These are phyloP conservation scores for Prunus davidiana DNA, from an alignment of 306 rosid species.

Conservation along the genomic window DNA sequence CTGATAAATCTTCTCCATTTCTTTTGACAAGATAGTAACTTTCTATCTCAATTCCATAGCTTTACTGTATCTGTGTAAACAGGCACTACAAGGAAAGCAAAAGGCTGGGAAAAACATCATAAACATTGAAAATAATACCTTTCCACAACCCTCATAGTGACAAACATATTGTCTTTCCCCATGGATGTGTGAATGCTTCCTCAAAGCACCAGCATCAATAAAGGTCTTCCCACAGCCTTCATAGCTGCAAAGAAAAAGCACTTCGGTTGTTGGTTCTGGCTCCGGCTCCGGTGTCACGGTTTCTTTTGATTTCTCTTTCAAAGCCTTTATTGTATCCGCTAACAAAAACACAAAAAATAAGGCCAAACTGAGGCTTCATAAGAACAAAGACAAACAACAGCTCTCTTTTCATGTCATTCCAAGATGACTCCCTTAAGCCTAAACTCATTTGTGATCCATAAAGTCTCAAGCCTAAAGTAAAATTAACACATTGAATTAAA, in stretches of 20 bases:
- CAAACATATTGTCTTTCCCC: conserved; percentile 93
- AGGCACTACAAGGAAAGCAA: background rate
- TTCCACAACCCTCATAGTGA: conserved; percentile 90
- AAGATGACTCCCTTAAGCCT: conserved; percentile 1
- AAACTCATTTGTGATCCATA: background rate
- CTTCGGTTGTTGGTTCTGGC: conserved; percentile 97
- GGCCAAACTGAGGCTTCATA: conserved; percentile 12
- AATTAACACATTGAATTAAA: background rate
- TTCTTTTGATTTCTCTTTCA: conserved; percentile 70
- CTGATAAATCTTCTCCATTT: background rate
- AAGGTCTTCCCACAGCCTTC: conserved; percentile 96
- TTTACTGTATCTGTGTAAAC: background rate
- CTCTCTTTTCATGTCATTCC: background rate
- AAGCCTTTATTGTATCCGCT: conserved; percentile 68
- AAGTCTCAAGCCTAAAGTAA: background rate
- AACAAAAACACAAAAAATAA: conserved; percentile 24
- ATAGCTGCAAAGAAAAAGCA: conserved; percentile 94
- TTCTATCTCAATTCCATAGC: background rate
- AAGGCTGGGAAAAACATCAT: background rate
- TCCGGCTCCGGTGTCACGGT: conserved; percentile 76
- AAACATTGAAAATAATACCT: conserved; percentile 45
- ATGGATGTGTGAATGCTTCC: conserved; percentile 96
- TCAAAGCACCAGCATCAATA: conserved; percentile 95
- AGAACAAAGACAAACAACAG: background rate
- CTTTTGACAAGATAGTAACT: background rate